These are phyloP conservation scores for Neofusicoccum kwambonambiense DNA, from an alignment of 2,329 filamentous ascomycete species.

Conservation along the genomic window DNA sequence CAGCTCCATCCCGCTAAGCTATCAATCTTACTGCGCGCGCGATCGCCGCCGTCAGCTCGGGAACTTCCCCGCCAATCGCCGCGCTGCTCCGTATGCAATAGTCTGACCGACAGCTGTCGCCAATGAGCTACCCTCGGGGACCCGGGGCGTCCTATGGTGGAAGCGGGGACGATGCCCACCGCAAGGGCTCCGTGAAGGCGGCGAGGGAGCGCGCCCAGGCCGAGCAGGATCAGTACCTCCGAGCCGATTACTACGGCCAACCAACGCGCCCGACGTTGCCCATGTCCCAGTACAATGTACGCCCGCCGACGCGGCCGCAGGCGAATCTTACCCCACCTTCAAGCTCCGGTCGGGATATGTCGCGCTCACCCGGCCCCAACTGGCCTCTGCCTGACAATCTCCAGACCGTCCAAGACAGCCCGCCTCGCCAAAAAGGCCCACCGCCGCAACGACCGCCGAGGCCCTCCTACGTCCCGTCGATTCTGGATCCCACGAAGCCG, in stretches of 20 bases:
- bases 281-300: constrained; percentile 26
- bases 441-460: constrained; percentile 44
- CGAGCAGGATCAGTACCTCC: constrained; percentile 31
- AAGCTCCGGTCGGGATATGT: constrained; percentile 20
- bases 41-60: background rate
- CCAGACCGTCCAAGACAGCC: constrained; percentile 26
- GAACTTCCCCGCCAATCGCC: constrained; percentile 4
- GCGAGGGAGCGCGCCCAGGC: constrained; percentile 33
- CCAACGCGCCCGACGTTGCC: constrained; percentile 36
- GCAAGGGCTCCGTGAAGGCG: constrained; percentile 37
- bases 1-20: background rate
- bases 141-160: constrained; percentile 33
- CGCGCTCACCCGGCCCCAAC: constrained; percentile 39
- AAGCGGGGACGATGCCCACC: constrained; percentile 24
- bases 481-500: constrained; percentile 33
- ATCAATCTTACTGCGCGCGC: constrained; percentile 1
- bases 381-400: constrained; percentile 47
- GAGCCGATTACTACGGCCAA: constrained; percentile 24
- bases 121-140: constrained; percentile 38
- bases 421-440: constrained; percentile 36
- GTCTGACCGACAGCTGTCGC: constrained; percentile 26
- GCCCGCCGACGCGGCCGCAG: constrained; percentile 20
- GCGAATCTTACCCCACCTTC: constrained; percentile 23
- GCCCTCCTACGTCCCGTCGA: constrained; percentile 38
- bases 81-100: constrained; percentile 26